A percentile compares a stretch with the other conserved stretches of the same genome.
phyloP scores from a whole-genome alignment of 345 rosid genomes.

The Euphorbia tirucalli region DNA sequence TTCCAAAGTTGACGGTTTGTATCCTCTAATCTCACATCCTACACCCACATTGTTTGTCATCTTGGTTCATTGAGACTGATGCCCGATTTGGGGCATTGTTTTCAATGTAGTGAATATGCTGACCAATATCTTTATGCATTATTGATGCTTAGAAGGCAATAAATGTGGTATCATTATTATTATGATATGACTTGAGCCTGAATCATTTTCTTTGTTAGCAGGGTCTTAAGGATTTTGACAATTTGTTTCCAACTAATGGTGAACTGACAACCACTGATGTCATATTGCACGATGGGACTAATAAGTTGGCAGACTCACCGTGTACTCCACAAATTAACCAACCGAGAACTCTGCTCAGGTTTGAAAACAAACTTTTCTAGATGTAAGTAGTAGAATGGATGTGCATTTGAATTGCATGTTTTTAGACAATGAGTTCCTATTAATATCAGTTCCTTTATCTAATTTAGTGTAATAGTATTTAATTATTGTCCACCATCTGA shows the following conservation, averaged over 20 bases:
- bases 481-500: neutral
- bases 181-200: constrained; percentile 1
- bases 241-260: constrained; percentile 18
- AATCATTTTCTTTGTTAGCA: constrained; percentile 20
- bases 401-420: neutral
- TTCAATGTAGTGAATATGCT: neutral
- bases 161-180: neutral
- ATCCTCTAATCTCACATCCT: neutral
- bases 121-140: neutral
- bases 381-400: neutral
- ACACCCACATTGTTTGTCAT: neutral
- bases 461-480: neutral
- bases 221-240: constrained; percentile 60
- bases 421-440: neutral
- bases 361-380: constrained; percentile 12
- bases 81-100: neutral
- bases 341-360: constrained; percentile 41
- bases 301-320: constrained; percentile 28
- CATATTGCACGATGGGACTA: constrained; percentile 21
- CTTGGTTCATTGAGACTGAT: neutral
- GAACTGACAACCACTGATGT: constrained; percentile 31
- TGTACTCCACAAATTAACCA: constrained; percentile 14
- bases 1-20: constrained; percentile 48
- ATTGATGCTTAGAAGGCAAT: neutral
- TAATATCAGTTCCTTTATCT: neutral